Conservation (phyloP, 2,329 filamentous ascomycete species). For the Botrytis squamosa region DNA sequence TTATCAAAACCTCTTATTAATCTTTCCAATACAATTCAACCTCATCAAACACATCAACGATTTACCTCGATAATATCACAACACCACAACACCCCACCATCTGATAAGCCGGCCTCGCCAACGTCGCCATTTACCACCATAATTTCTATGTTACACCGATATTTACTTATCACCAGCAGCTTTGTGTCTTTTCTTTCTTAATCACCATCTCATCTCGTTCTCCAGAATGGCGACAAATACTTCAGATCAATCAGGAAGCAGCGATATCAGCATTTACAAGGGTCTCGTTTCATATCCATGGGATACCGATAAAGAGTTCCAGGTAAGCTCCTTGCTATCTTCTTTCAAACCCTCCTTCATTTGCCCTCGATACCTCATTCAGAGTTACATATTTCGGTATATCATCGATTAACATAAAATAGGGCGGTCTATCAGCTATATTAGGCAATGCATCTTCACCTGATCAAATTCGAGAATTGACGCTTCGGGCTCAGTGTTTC, state of each 20-base stretch:
- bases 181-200: not conserved
- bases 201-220: not conserved
- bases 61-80: not conserved
- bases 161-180: too few species aligned
- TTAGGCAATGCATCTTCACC: slow-evolving; percentile 56
- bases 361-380: not conserved
- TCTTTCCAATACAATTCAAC: not conserved
- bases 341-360: not conserved
- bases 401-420: slow-evolving; percentile 12
- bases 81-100: not conserved
- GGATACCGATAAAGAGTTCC: slow-evolving; percentile 66
- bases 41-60: not conserved
- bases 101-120: not conserved
- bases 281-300: slow-evolving; percentile 67
- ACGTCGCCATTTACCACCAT: not conserved
- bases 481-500: slow-evolving; percentile 66
- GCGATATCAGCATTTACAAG: slow-evolving; percentile 47
- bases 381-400: not conserved
- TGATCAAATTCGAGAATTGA: slow-evolving; percentile 55
- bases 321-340: slow-evolving; percentile 45
- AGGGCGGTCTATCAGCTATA: slow-evolving; percentile 63
- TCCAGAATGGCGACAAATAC: slow-evolving; percentile 2
- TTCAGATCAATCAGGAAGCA: not conserved
- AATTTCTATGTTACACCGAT: not conserved
- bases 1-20: not conserved